Evolutionary conservation across 2,329 filamentous ascomycete species (phyloP), one percentile per base, ranked within the genome.

Genomic region (Fusarium sp.): DNA sequence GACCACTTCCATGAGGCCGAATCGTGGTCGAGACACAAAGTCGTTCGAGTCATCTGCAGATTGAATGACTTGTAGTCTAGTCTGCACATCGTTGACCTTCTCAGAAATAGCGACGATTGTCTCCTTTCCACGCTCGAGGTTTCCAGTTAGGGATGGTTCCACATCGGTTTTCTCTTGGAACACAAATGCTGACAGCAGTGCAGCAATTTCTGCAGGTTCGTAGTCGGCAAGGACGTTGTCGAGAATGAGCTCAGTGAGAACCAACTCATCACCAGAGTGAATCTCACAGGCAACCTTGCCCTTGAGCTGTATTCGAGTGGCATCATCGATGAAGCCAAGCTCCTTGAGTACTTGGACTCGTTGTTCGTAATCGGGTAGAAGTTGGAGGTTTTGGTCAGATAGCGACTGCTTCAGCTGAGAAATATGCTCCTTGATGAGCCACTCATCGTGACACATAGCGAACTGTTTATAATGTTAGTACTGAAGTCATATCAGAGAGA

Each of bases 201-300:
- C 95, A 2, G 97, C 96, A 69, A 99, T 98, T 81, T 99, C 96
- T 73, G 97, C 94, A 3, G 95, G 94, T 76, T 98, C 95, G 80
- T 96, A 98, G 67, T 97, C 93, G 54, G 95, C 95, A 6, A 99
- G 90, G 4, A 98, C 94, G 76, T 99, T 99, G 82, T 99, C 96
- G 20, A 99, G 90, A 50, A 99, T 94, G 9, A 98, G 88, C 80
- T 99, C 96, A 0, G 96, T 99, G 20, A 99, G 88, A 1, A 99
- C 95, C 1, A 99, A 88, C 81, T 99, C 96, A 79, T 98, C 95
- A 20, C 95, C 95, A 1, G 95, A 98, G 81, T 98, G 96, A 66
- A 99, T 95, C 82, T 99, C 96, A 83, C 96, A 99, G 7, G 96
- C 96, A 26, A 99, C 96, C 81, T 98, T 98, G 81, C 96, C 96